Evolutionary conservation across 495 filamentous ascomycete genomes (phyloP).

Genomic region (Penicillium crystallinum): DNA sequence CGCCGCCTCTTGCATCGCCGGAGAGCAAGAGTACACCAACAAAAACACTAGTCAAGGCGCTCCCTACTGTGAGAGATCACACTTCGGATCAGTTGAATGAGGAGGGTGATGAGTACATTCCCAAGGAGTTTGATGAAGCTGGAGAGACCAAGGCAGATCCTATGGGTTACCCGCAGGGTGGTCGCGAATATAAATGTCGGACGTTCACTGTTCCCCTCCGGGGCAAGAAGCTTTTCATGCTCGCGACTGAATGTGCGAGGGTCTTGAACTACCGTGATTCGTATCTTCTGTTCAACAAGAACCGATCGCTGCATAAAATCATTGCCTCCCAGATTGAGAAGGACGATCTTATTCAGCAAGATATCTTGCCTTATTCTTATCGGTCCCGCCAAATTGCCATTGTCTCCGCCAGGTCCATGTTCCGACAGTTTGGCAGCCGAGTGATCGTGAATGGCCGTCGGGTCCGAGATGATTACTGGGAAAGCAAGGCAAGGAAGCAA

Average conservation of each 20-base stretch:
- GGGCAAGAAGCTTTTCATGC: constrained; percentile 94
- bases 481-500: constrained; percentile 92
- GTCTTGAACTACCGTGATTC: constrained; percentile 95
- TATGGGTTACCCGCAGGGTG: constrained; percentile 74
- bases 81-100: constrained; percentile 92
- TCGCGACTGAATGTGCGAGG: constrained; percentile 94
- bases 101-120: constrained; percentile 93
- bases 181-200: constrained; percentile 84
- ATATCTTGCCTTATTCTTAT: constrained; percentile 96
- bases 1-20: constrained; percentile 69
- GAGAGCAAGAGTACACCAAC: constrained; percentile 75
- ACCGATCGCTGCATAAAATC: constrained; percentile 94
- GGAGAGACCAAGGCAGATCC: constrained; percentile 90
- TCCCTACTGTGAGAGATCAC: constrained; percentile 94
- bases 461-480: constrained; percentile 98
- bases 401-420: constrained; percentile 98
- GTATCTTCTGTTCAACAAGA: constrained; percentile 98
- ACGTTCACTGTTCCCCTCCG: constrained; percentile 90
- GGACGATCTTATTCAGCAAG: constrained; percentile 90
- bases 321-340: constrained; percentile 96
- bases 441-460: constrained; percentile 85
- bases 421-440: constrained; percentile 95
- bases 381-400: constrained; percentile 97
- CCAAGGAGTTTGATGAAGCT: constrained; percentile 83
- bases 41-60: constrained; percentile 83